Evolutionary conservation across 345 rosid genomes (phyloP), one percentile per base, ranked within the genome.

Genomic region (Turnera subulata): DNA sequence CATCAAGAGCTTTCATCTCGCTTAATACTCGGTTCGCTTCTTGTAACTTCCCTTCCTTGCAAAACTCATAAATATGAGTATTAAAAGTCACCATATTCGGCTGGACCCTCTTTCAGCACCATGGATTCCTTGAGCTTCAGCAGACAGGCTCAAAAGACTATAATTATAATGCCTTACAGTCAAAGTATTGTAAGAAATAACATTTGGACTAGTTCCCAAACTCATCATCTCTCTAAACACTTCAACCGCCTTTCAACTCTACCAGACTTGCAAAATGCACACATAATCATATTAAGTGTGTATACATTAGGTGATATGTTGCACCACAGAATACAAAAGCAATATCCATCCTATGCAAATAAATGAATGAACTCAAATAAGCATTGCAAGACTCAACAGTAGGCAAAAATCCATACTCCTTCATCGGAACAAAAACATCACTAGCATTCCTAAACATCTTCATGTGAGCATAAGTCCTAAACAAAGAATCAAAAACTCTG

Each of bases 381-480:
- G 91, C 85, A 50, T 91, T 91, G 71, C 96, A 88, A 21, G 98
- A 88, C 64, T 86, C 84, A 25, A 85, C 64, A 11, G 68, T 74
- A 0, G 96, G 96, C 48, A 82, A 55, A 51, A 86, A 75, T 1
- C 96, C 96, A 19, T 79, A 86, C 39, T 65, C 85, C 72, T 64
- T 88, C 92, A 91, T 91, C 58, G 54, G 68, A 43, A 19, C 22
- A 73, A 84, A 91, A 1, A 80, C 58, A 63, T 80, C 80, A 0
- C 82, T 78, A 3, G 98, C 95, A 51, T 72, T 53, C 74, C 96
- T 74, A 39, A 88, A 78, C 76, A 78, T 91, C 72, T 77, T 88
- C 81, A 77, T 11, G 55, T 78, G 95, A 1, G 92, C 89, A 45
- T 57, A 80, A 8, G 84, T 74, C 78, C 73, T 85, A 54, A 91